Base-by-base conservation (phyloP, 768 basidiomycete genomes). In the Clitopilus hobsonii region DNA sequence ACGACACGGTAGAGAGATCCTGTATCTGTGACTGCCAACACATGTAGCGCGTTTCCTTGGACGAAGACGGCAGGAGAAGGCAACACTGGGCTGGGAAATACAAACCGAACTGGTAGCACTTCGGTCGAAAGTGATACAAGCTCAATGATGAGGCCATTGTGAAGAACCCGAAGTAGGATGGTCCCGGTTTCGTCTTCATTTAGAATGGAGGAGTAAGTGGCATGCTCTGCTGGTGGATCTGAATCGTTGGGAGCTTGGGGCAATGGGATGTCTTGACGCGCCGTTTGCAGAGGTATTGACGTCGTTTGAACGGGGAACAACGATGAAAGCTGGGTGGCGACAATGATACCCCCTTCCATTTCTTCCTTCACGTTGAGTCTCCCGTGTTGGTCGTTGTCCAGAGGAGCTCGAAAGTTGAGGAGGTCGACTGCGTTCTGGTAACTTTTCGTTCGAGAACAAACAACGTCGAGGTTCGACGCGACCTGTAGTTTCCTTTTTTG, bases 1-100 rank as follows among this genome's bases (percentile, higher is more conserved):
- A 85, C 76, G 24, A 94, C 59, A 38, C 88, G 83, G 67, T 86
- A 90, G 14, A 95, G 74, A 7, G 89, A 89, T 2, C 88, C 89
- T 10, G 77, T 72, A 49, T 73, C 68, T 0, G 90, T 88, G 23
- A 88, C 77, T 0, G 81, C 84, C 25, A 93, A 64, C n/a, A 95
- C 67, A 63, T 91, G 88, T 8, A 94, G 67, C 60, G 85, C 79
- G 0, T 70, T 66, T 25, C 77, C 72, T 69, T 76, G 80, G 16
- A 84, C 65, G 62, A 88, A 80, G 51, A 93, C 64, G 20, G 84
- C 79, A 2, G 92, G 91, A 49, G 78, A 71, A 11, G 85, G 76
- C 24, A 90, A 67, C 50, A 94, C 68, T 30, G 79, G 64, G 8
- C 88, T 82, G 30, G 91, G 90, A 61, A 92, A 91, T 59, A 89